Base-by-base conservation (phyloP, 2,329 filamentous ascomycete species). In the Coniella lustricola region DNA sequence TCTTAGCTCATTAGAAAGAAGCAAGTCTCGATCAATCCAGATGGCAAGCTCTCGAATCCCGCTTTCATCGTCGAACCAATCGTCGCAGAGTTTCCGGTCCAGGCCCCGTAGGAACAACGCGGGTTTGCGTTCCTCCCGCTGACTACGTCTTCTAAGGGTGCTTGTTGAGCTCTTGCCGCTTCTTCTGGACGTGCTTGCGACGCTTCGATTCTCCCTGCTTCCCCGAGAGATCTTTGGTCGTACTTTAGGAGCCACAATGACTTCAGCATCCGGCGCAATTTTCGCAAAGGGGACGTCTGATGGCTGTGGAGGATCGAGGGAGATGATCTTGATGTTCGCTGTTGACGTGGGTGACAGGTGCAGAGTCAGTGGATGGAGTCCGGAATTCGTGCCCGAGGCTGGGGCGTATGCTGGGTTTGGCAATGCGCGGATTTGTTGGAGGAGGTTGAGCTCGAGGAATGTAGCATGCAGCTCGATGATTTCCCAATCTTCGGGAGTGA, bases 391-490 rank as follows among this genome's bases (percentile, higher is more conserved):
- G 21, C 71, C 71, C 22, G 73, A 71, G 4, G 71, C 64, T 20
- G 75, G 71, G 37, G 69, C 73, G 62, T 81, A 87, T 20, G 76
- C 72, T 16, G 91, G 91, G 64, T 96, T 97, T 20, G 91, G 91
- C 18, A 98, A 74, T 16, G 91, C 91, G 59, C 93, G 85, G 58
- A 98, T 90, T 69, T 98, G 93, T 38, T 85, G 87, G 29, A 95
- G 74, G 45, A 98, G 82, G 65, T 98, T 97, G 55, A 96, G 75
- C 63, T 98, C 93, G 44, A 98, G 74, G 62, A 97, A 98, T 14
- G 85, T 93, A 4, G 93, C 93, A 70, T 98, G 93, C 2, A 98
- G 74, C 67, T 98, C 93, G 59, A 98, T 97, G 60, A 97, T 95
- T 68, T 98, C 93, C 93, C 93, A 98, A 64, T 98, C 93, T 50